Base-by-base conservation (phyloP, 495 filamentous ascomycete genomes). In the Diplogelasinospora grovesii region DNA sequence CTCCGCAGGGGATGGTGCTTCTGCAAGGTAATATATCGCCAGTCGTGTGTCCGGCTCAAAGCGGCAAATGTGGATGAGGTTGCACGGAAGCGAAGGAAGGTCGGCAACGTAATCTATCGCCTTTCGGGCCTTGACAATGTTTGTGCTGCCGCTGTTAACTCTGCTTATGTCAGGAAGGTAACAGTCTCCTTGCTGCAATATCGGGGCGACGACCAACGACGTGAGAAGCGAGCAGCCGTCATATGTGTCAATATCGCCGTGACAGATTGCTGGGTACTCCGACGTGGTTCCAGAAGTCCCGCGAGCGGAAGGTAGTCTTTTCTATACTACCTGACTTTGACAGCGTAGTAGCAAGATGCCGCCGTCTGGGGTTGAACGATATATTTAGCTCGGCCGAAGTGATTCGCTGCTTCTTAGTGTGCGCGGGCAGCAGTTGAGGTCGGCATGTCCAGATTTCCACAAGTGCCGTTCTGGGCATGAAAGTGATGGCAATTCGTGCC, bases 181-280 rank as follows among this genome's bases (percentile, higher is more conserved):
- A n/a, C n/a, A n/a, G n/a, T n/a, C n/a, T n/a, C n/a, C n/a, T n/a
- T n/a, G n/a, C n/a, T n/a, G n/a, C n/a, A 18, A 14, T 14, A 18
- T 9, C 9, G 30, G 14, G 15, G 30, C n/a, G 30, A 3, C 8
- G 9, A 9, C 8, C n/a, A 18, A 6, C 30, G n/a, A n/a, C 4
- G 30, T 8, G n/a, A 14, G 30, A 33, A 33, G 30, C 30, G 30
- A 33, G 30, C 27, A 33, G 15, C 30, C 30, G 30, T 9, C 30
- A 18, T 33, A 33, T 33, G 30, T 33, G 30, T 33, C 30, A 14
- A 33, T 18, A 18, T 33, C n/a, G n/a, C n/a, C n/a, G n/a, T n/a
- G n/a, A n/a, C n/a, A n/a, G n/a, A 33, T 18, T 33, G 30, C 30
- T 18, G 30, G 30, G 13, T n/a, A 18, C 30, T 33, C 30, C 30